Conservation (phyloP, 1,284 basidiomycete genomes). For the Trametes sp. region DNA sequence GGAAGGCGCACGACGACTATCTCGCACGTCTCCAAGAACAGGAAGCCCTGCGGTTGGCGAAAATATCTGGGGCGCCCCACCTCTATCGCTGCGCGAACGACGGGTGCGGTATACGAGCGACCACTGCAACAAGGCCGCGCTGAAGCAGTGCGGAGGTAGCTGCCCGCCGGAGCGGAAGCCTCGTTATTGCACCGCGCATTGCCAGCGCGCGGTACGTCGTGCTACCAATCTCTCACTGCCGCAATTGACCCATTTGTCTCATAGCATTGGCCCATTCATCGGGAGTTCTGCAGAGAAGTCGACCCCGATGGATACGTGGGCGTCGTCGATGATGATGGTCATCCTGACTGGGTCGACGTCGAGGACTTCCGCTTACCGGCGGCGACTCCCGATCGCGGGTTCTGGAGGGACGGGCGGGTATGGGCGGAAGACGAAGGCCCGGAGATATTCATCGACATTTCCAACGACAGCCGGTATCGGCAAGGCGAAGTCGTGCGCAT, state of each 20-base stretch:
- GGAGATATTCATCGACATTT: constrained; percentile 21
- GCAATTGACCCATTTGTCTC: neutral
- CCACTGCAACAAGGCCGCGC: neutral
- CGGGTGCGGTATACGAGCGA: constrained; percentile 19
- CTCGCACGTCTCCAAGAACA: neutral
- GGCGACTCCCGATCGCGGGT: neutral
- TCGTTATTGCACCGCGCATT: constrained; percentile 17
- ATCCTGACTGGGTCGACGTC: constrained; percentile 10
- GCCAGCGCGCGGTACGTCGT: constrained; percentile 13
- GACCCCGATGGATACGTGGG: neutral
- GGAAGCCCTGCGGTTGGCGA: neutral
- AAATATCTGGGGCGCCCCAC: constrained; percentile 6
- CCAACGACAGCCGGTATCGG: constrained; percentile 6
- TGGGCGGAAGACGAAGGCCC: constrained; percentile 9
- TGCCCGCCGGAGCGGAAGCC: constrained; percentile 18
- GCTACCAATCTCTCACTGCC: too few species aligned
- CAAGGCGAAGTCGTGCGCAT: constrained; percentile 8
- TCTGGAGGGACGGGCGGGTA: neutral
- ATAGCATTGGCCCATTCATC: constrained; percentile 16
- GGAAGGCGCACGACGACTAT: constrained; percentile 1
- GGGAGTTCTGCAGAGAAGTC: constrained; percentile 12
- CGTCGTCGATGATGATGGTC: constrained; percentile 6
- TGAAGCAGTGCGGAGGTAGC: constrained; percentile 9
- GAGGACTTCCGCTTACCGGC: neutral
- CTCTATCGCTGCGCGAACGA: constrained; percentile 18